phyloP scores from a whole-genome alignment of 1,139 yeast species.

The Pichia sp. region DNA sequence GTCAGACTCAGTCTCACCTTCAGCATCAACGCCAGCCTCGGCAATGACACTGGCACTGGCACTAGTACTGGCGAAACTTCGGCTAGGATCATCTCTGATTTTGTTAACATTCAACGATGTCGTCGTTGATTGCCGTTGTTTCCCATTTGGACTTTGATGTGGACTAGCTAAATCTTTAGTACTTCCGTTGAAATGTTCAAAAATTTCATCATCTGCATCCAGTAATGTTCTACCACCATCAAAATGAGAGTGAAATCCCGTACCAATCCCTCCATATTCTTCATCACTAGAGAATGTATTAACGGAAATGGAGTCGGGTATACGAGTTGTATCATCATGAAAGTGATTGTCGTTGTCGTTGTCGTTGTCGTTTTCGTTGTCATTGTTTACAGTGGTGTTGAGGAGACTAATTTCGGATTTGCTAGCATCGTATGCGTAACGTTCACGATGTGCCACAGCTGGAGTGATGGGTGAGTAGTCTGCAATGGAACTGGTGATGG shows the following conservation, averaged over 20 bases:
- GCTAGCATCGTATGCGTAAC: conserved; percentile 2
- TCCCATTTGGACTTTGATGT: background rate
- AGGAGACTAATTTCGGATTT: too few relatives aligned
- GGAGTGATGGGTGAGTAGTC: conserved; percentile 10
- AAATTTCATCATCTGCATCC: conserved; percentile 9
- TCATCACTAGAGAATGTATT: conserved; percentile 15
- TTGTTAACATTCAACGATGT: background rate
- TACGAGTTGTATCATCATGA: too few relatives aligned
- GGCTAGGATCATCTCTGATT: background rate
- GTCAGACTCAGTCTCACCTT: background rate
- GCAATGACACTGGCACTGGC: background rate
- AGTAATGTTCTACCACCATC: too few relatives aligned
- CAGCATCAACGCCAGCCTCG: background rate
- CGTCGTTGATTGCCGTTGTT: background rate
- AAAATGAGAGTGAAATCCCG: too few relatives aligned
- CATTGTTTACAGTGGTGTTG: too few relatives aligned
- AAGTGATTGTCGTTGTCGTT: too few relatives aligned
- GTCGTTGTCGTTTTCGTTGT: too few relatives aligned
- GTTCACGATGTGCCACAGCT: conserved; percentile 7
- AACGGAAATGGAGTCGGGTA: too few relatives aligned
- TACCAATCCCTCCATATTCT: too few relatives aligned
- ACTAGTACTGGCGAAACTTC: conserved; percentile 1
- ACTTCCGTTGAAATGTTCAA: conserved; percentile 14
- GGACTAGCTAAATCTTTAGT: conserved; percentile 11
- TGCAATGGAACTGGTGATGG: conserved; percentile 7